A percentile compares a stretch with the other conserved stretches of the same genome.
phyloP scores from a whole-genome alignment of 805 yeast species.

The Saturnispora sanitii region DNA sequence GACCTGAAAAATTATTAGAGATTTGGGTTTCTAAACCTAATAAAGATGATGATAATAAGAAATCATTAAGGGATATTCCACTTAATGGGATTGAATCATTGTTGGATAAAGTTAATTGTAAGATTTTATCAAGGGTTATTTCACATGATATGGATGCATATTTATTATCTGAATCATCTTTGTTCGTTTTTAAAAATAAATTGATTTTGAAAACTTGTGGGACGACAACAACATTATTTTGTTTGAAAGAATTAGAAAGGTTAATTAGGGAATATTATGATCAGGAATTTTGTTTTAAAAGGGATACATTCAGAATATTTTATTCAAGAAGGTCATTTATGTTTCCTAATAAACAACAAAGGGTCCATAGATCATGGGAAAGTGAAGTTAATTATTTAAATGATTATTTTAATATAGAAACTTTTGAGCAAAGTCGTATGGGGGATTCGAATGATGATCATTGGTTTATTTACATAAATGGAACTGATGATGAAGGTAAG shows the following conservation, averaged over 20 bases:
- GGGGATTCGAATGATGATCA: conserved; percentile 77
- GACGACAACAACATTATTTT: conserved; percentile 80
- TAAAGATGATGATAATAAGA: conserved; percentile 25
- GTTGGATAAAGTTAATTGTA: conserved; percentile 78
- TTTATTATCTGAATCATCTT: conserved; percentile 76
- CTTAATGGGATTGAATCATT: conserved; percentile 59
- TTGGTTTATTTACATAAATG: conserved; percentile 80
- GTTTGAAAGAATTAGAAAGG: conserved; percentile 56
- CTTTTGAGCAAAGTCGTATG: conserved; percentile 57
- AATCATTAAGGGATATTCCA: conserved; percentile 56
- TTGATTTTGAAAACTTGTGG: conserved; percentile 91
- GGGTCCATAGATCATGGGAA: conserved; percentile 78
- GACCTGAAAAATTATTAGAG: conserved; percentile 90
- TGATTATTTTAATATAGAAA: conserved; percentile 49
- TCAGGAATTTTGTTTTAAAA: conserved; percentile 27
- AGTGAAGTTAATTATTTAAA: conserved; percentile 67
- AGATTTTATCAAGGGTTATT: conserved; percentile 70
- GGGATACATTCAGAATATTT: conserved; percentile 51
- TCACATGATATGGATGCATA: conserved; percentile 67
- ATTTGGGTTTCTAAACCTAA: conserved; percentile 75
- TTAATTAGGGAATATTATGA: conserved; percentile 33
- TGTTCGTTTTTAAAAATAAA: conserved; percentile 83
- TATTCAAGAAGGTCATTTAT: conserved; percentile 87
- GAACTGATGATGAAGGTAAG: conserved; percentile 19
- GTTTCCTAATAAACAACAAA: conserved; percentile 80